Conservation (phyloP, 148 eudicot species). For the Dysphania ambrosioides region DNA sequence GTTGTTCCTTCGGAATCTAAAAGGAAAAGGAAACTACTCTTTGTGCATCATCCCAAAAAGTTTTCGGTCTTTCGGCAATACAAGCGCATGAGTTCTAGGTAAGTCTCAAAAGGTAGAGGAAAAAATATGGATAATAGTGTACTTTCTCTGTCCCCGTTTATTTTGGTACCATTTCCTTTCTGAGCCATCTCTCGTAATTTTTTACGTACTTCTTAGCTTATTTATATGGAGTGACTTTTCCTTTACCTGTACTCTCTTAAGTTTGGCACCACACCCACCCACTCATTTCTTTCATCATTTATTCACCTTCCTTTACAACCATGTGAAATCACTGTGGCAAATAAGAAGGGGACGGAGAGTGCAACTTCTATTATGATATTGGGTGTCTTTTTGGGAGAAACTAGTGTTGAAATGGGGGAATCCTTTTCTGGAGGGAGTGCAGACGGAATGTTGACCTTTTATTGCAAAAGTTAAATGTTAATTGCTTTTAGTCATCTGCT, state of each 20-base stretch:
- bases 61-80: background rate
- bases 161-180: too few relatives aligned
- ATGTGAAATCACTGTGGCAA: background rate
- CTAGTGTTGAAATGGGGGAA: background rate
- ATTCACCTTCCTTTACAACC: background rate
- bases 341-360: background rate
- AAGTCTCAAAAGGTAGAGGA: too few relatives aligned
- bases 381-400: background rate
- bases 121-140: too few relatives aligned
- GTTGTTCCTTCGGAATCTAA: background rate
- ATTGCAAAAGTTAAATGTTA: background rate
- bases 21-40: background rate
- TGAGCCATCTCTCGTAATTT: background rate
- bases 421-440: background rate
- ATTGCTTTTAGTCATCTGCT: background rate
- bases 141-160: too few relatives aligned
- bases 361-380: background rate
- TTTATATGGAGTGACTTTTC: too few relatives aligned
- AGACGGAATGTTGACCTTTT: background rate
- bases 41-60: background rate
- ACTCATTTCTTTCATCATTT: background rate
- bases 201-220: too few relatives aligned
- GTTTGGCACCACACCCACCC: background rate
- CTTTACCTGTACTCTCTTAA: background rate
- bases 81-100: background rate